Evolutionary conservation across 768 basidiomycete genomes (phyloP), one percentile per base, ranked within the genome.

Genomic region (Holtermannia corniformis): DNA sequence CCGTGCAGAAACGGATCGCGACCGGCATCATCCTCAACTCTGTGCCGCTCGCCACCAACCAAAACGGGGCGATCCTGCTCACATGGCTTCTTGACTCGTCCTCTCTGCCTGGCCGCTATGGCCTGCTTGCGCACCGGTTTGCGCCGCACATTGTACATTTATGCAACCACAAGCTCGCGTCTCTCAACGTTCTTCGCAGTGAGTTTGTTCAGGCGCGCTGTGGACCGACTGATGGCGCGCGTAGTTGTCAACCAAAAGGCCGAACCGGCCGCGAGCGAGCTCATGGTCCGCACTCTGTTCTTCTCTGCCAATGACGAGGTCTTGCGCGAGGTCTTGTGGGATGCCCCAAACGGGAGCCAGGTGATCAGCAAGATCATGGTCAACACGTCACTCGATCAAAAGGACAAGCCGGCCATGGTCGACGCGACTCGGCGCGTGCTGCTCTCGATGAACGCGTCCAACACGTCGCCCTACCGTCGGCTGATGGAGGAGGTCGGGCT

Each of bases 41-140:
- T 4, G 95, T 97, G 52, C 92, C 93, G 25, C 79, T 99, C 54
- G 91, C 92, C 14, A 97, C 93, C 16, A 96, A 95, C 69, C 90
- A 93, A 10, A 99, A 99, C 64, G 95, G 95, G 50, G 92, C 95
- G 0, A 77, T 99, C 47, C 76, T 97, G 51, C 75, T 99, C 51
- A 97, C 92, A 12, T 99, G 95, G 95, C 79, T 99, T 44, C 80
- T 97, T 56, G 95, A 99, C 67, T 85, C 87, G 0, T 95, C 91
- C 44, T 83, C 83, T 58, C 87, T 99, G 77, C 87, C 88, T 1
- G 91, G 90, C n/a, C 82, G 95, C 42, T 99, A 95, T 77, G 83
- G 85, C 54, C 77, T 99, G 46, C 78, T 97, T 44, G 91, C 95
- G 1, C 91, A 91, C 44, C 87, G 93, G 46, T 93, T 99, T 74